These are phyloP conservation scores for Podila verticillata DNA, from an alignment of 192 early-diverging fungal species.

Conservation along the genomic window DNA sequence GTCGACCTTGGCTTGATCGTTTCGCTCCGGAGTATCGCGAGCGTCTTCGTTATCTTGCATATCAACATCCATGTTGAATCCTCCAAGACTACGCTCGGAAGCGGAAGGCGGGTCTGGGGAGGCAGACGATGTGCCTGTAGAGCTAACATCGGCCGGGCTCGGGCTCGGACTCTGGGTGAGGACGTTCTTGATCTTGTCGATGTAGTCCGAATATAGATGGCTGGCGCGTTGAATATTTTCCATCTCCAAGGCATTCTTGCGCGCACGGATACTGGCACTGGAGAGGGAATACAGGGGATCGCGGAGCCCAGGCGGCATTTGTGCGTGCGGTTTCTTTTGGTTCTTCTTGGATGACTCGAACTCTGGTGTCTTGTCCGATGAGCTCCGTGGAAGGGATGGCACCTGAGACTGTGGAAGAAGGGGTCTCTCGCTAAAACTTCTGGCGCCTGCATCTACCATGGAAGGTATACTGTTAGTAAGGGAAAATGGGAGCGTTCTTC, in stretches of 20 bases:
- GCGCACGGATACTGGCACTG: constrained; percentile 47
- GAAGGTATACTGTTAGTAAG: neutral
- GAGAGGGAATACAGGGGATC: constrained; percentile 48
- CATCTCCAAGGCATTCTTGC: constrained; percentile 45
- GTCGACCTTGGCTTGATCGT: no score
- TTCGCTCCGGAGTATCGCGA: neutral
- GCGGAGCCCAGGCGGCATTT: neutral
- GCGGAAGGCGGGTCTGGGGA: constrained; percentile 6
- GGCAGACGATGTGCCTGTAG: neutral
- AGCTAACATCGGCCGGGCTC: no score
- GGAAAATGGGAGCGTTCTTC: neutral
- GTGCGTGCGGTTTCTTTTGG: constrained; percentile 2
- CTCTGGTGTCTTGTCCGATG: neutral
- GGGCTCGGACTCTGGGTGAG: neutral
- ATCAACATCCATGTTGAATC: constrained; percentile 22
- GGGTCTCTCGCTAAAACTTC: neutral
- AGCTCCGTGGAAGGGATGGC: neutral
- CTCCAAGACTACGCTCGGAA: neutral
- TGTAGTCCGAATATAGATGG: constrained; percentile 27
- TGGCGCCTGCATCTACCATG: neutral
- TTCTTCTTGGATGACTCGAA: constrained; percentile 19
- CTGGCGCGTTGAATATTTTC: constrained; percentile 48
- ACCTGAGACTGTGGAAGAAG: neutral
- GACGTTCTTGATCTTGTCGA: constrained; percentile 42
- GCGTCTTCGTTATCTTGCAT: neutral